Evolutionary conservation across 1,284 basidiomycete genomes (phyloP).

Genomic region (Puccinia polysora): DNA sequence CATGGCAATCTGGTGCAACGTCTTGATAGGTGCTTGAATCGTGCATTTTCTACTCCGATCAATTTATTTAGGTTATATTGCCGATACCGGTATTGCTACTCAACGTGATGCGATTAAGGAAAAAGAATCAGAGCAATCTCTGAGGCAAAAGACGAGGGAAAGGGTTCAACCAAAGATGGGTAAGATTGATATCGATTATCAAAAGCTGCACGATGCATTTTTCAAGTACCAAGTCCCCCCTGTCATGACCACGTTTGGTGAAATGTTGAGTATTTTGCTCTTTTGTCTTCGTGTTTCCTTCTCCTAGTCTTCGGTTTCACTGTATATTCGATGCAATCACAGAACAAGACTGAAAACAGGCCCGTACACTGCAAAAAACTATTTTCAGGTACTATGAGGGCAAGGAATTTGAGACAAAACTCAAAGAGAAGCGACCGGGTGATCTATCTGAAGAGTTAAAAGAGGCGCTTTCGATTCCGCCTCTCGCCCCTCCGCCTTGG

Average conservation of each 20-base stretch:
- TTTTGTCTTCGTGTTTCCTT: no score
- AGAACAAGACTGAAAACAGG: no score
- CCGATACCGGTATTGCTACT: conserved; percentile 95
- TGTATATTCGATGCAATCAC: no score
- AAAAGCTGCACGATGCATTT: conserved; percentile 98
- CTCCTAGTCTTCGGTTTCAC: conserved; percentile 15
- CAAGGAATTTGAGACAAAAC: conserved; percentile 94
- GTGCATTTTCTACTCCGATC: no score
- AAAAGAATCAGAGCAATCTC: conserved; percentile 88
- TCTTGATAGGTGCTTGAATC: not conserved
- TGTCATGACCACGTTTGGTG: conserved; percentile 77
- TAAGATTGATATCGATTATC: conserved; percentile 99
- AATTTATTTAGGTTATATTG: conserved; percentile 73
- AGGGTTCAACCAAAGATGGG: conserved; percentile 99
- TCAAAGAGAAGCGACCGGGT: conserved; percentile 92
- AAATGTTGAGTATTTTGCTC: conserved; percentile 66
- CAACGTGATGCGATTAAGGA: conserved; percentile 96
- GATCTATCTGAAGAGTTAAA: conserved; percentile 94
- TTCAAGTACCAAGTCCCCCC: conserved; percentile 97
- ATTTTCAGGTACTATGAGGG: conserved; percentile 99
- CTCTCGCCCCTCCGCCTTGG: conserved; percentile 96
- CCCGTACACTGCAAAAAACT: no score
- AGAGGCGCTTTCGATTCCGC: conserved; percentile 96
- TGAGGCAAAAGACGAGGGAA: conserved; percentile 93
- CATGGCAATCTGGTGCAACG: not conserved